Base-by-base conservation (phyloP, 164 flowering plant genomes). In the Akebia trifoliata region DNA sequence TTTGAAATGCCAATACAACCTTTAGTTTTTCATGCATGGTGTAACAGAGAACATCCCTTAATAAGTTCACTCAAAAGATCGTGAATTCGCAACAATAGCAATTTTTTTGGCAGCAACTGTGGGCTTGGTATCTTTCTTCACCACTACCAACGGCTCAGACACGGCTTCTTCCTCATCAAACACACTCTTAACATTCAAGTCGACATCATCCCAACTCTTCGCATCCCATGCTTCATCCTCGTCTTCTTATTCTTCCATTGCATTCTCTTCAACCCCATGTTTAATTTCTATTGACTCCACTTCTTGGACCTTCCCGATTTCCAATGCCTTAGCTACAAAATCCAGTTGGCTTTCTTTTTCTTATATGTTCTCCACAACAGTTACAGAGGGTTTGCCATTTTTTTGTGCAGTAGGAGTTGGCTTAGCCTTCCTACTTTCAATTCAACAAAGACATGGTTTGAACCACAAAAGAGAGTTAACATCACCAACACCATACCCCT, bases 181-280 rank as follows among this genome's bases (percentile, higher is more conserved):
- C 8, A 86, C 78, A 74, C 85, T 78, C 70, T 72, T 79, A 28
- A 70, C 81, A 22, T 82, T 78, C 60, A 86, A 62, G 51, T 69
- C 69, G 17, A 94, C 65, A 59, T 86, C 93, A 71, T 94, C 99
- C 99, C 99, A 90, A 69, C 91, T 90, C 74, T 90, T 94, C n/a
- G 91, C 93, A 71, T 94, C 99, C 99, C 99, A 94, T 51, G 85
- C 96, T 45, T 80, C 92, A 58, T 90, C 86, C 42, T 78, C 79
- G 0, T 75, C 76, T 1, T 78, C 89, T 4, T 82, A 91, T 56
- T 81, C 86, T 49, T 74, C 80, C 24, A 65, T 30, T 53, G 54
- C 88, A 57, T 82, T 76, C 49, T 77, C 82, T 67, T 72, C 72
- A 32, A 40, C 63, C 18, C 38, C 70, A 62, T 54, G 71, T 59